A percentile compares a stretch with the other conserved stretches of the same genome.
Evolutionary conservation across 2,329 filamentous ascomycete genomes (phyloP).

Genomic region (Colletotrichum sp.): DNA sequence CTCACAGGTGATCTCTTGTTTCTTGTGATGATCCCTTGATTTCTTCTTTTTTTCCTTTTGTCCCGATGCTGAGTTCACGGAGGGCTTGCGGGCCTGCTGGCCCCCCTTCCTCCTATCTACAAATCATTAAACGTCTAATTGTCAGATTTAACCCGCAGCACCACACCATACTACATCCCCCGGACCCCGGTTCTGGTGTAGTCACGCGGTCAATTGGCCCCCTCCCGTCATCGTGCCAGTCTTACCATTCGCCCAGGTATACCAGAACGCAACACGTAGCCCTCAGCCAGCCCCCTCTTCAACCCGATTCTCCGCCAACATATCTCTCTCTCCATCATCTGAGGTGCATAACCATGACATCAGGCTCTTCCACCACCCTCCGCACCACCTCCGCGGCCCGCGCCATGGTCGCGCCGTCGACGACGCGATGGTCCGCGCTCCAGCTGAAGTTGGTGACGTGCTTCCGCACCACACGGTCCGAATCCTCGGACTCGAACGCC

Average conservation of each 20-base stretch:
- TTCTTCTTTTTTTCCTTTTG: neutral
- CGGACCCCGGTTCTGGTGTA: neutral
- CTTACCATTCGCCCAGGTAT: neutral
- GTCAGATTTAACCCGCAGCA: neutral
- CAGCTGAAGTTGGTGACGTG: slow-evolving; percentile 92
- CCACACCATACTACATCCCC: neutral
- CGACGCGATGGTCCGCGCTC: slow-evolving; percentile 93
- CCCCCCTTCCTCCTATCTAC: neutral
- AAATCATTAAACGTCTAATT: neutral
- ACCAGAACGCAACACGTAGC: neutral
- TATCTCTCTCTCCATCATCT: slow-evolving; percentile 49
- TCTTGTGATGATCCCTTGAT: neutral
- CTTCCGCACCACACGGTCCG: slow-evolving; percentile 69
- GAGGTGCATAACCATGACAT: slow-evolving; percentile 84
- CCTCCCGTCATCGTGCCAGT: neutral
- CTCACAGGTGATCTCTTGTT: slow-evolving; percentile 3
- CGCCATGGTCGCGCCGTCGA: slow-evolving; percentile 95
- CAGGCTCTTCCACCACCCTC: slow-evolving; percentile 81
- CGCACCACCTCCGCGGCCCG: slow-evolving; percentile 84
- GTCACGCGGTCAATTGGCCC: neutral
- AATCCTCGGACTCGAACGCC: slow-evolving; percentile 65
- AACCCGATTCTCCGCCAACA: neutral
- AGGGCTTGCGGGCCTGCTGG: neutral
- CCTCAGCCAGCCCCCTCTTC: neutral
- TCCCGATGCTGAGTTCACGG: neutral